phyloP scores from a whole-genome alignment of 179 eudicot species.

The Beta macrorhiza region DNA sequence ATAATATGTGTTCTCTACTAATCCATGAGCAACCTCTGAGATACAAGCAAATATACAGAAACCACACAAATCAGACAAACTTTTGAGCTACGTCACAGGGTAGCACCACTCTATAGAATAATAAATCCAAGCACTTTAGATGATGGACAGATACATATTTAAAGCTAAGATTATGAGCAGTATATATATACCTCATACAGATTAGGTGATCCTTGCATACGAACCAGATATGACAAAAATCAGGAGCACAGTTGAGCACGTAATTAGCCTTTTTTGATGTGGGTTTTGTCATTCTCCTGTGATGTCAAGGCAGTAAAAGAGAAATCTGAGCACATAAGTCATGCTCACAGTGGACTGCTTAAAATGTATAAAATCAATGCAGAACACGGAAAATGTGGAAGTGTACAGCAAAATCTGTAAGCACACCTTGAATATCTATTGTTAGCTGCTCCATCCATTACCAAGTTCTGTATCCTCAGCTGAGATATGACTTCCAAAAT shows the following conservation, averaged over 20 bases:
- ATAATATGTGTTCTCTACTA: too few species aligned
- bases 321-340: neutral
- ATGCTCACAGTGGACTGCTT: neutral
- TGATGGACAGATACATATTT: too few species aligned
- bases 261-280: slow-evolving; percentile 68
- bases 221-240: slow-evolving; percentile 68
- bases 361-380: neutral
- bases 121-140: too few species aligned
- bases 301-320: slow-evolving; percentile 13
- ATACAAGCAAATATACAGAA: too few species aligned
- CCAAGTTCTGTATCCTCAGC: slow-evolving; percentile 57
- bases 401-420: neutral
- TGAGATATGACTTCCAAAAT: slow-evolving; percentile 56
- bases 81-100: too few species aligned
- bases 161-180: too few species aligned
- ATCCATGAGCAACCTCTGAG: too few species aligned
- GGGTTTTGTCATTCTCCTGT: slow-evolving; percentile 58
- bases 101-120: too few species aligned
- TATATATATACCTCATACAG: too few species aligned
- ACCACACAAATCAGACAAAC: too few species aligned
- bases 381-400: neutral
- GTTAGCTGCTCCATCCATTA: slow-evolving; percentile 82
- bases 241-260: slow-evolving; percentile 53
- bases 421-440: slow-evolving; percentile 45
- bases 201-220: slow-evolving; percentile 58